Evolutionary conservation across 345 rosid species (phyloP).

Genomic region (Brassica carinata): DNA sequence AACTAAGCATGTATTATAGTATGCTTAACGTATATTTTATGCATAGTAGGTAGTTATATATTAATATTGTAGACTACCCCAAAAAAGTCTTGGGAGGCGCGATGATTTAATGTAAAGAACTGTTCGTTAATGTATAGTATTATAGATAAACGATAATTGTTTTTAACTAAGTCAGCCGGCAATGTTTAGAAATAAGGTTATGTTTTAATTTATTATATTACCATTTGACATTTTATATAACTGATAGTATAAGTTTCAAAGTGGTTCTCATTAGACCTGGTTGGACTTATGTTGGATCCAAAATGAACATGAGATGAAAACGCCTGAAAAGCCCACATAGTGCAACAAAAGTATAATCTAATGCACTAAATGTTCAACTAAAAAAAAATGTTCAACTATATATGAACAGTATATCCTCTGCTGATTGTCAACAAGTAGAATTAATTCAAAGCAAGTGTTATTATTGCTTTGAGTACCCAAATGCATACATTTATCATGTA

Average conservation of each 20-base stretch:
- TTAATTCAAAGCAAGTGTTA: neutral
- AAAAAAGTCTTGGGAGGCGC: constrained; percentile 17
- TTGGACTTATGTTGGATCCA: neutral
- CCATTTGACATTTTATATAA: constrained; percentile 15
- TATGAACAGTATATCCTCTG: neutral
- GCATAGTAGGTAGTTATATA: constrained; percentile 25
- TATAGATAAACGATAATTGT: neutral
- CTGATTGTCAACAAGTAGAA: constrained; percentile 3
- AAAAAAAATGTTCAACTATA: neutral
- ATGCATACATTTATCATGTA: neutral
- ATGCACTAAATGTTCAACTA: neutral
- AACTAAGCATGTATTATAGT: constrained; percentile 21
- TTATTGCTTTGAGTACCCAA: neutral
- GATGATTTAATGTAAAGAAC: constrained; percentile 8
- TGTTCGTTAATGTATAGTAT: constrained; percentile 2
- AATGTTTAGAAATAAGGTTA: constrained; percentile 10
- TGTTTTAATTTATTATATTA: constrained; percentile 12
- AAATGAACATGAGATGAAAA: neutral
- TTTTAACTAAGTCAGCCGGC: constrained; percentile 26
- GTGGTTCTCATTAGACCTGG: neutral
- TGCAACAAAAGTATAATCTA: neutral
- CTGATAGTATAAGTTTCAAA: neutral
- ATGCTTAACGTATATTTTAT: constrained; percentile 33
- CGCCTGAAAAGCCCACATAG: neutral
- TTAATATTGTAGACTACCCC: constrained; percentile 20